phyloP scores from a whole-genome alignment of 306 rosid genomes.

The Ziziphus jujuba region DNA sequence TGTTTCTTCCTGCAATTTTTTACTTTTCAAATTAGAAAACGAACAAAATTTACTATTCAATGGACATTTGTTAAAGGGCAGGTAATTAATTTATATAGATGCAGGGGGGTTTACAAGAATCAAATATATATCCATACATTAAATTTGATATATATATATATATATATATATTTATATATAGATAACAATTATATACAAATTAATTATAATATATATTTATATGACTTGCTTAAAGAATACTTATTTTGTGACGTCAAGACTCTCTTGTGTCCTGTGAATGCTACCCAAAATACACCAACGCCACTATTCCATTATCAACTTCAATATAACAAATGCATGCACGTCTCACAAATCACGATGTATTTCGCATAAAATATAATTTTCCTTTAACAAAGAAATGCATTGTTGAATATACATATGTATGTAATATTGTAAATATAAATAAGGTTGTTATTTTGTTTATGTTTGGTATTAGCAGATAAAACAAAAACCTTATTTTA shows the following conservation, averaged over 20 bases:
- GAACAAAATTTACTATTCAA: no score
- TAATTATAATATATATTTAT: neutral
- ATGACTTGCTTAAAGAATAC: slow-evolving; percentile 8
- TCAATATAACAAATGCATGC: neutral
- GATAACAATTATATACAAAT: neutral
- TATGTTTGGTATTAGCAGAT: neutral
- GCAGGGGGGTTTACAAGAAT: no score
- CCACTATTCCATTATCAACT: neutral
- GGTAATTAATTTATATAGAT: no score
- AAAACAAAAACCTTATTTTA: no score
- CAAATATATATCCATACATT: neutral
- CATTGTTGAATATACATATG: no score
- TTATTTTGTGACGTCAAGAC: neutral
- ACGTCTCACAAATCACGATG: slow-evolving; percentile 11
- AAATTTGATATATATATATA: neutral
- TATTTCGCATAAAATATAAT: neutral
- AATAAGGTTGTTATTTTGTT: neutral
- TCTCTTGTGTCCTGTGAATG: neutral
- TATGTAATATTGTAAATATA: no score
- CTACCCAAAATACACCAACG: slow-evolving; percentile 1
- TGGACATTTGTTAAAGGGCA: no score
- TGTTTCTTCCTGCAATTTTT: no score
- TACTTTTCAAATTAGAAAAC: no score
- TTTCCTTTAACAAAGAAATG: slow-evolving; percentile 1
- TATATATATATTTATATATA: neutral